Conservation (phyloP, 257 asterid genomes). For the Orobanche coerulescens region DNA sequence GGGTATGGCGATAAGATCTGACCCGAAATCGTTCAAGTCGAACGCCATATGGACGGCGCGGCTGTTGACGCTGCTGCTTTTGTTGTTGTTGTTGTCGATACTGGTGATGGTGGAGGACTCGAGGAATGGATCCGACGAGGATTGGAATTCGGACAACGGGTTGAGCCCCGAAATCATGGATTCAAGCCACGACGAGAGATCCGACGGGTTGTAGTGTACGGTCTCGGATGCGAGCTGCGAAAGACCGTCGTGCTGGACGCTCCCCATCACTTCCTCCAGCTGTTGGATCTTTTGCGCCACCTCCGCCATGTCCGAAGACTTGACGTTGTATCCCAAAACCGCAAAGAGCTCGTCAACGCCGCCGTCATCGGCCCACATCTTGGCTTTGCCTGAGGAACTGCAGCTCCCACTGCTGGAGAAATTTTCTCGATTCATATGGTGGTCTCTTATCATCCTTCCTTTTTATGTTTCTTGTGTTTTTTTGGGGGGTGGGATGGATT, state of each 20-base stretch:
- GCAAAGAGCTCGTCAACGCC: constrained; percentile 60
- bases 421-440: constrained; percentile 17
- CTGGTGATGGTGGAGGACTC: constrained; percentile 23
- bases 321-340: constrained; percentile 56
- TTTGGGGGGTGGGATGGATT: neutral
- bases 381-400: constrained; percentile 26
- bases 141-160: constrained; percentile 33
- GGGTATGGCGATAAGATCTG: constrained; percentile 82
- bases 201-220: constrained; percentile 77
- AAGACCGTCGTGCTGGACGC: constrained; percentile 30
- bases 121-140: constrained; percentile 35
- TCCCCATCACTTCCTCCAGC: constrained; percentile 50
- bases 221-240: constrained; percentile 52
- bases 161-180: constrained; percentile 68
- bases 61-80: constrained; percentile 22
- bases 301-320: constrained; percentile 57
- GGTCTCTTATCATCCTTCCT: constrained; percentile 23
- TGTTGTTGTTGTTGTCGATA: neutral
- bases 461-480: neutral
- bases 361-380: constrained; percentile 48
- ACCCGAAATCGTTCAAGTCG: constrained; percentile 51
- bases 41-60: constrained; percentile 17
- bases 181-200: constrained; percentile 73
- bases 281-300: constrained; percentile 70
- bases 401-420: constrained; percentile 30